phyloP scores from a whole-genome alignment of 73 alveolate genomes.

The Paramecium sexaurelia region DNA sequence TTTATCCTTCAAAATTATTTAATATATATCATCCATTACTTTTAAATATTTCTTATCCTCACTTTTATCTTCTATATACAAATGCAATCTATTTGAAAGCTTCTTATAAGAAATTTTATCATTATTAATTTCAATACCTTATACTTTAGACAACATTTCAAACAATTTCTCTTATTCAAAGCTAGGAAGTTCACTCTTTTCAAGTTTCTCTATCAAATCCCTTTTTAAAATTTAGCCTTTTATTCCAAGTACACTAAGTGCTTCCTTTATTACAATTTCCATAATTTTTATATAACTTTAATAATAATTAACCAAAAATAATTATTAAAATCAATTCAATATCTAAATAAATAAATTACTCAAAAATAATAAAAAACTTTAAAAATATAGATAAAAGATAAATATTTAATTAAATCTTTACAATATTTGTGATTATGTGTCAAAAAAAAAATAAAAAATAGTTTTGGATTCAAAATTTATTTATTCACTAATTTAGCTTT shows the following conservation, averaged over 20 bases:
- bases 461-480: too few species aligned
- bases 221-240: background rate
- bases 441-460: too few species aligned
- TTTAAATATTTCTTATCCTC: background rate
- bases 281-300: too few species aligned
- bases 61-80: background rate
- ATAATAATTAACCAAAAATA: too few species aligned
- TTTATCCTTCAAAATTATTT: background rate
- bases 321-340: too few species aligned
- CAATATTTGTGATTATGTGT: too few species aligned
- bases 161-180: background rate
- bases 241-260: background rate
- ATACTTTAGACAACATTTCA: background rate
- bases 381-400: too few species aligned
- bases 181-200: background rate
- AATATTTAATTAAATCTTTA: too few species aligned
- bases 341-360: too few species aligned
- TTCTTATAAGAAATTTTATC: background rate
- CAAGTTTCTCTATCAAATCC: background rate
- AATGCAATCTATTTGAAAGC: background rate
- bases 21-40: background rate
- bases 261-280: background rate
- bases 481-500: too few species aligned
- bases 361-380: too few species aligned
- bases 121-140: background rate